Conservation (phyloP, 345 rosid species). For the Citrus trifoliata region DNA sequence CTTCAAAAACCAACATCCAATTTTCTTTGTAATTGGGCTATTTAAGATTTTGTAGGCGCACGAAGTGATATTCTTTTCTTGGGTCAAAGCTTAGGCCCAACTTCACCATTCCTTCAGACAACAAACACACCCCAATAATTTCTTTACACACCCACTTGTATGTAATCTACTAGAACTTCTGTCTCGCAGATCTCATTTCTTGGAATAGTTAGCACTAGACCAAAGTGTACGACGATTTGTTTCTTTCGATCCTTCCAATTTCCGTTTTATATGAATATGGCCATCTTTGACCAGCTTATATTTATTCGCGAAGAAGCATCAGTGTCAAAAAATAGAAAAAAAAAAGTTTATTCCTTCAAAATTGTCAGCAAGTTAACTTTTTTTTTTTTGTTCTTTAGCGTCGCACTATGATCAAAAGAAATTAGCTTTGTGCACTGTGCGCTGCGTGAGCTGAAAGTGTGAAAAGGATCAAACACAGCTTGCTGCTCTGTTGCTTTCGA, state of each 20-base stretch:
- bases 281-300: neutral
- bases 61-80: too few relatives aligned
- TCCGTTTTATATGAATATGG: too few relatives aligned
- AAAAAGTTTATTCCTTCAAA: neutral
- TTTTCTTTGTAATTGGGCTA: too few relatives aligned
- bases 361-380: neutral
- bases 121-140: accelerated
- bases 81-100: too few relatives aligned
- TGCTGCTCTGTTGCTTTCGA: conserved; percentile 18
- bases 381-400: neutral
- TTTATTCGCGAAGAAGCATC: neutral
- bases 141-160: neutral
- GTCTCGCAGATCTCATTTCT: too few relatives aligned
- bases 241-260: too few relatives aligned
- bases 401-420: neutral
- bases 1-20: too few relatives aligned
- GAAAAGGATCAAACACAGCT: neutral
- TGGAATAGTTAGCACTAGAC: too few relatives aligned
- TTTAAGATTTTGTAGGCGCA: too few relatives aligned
- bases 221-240: too few relatives aligned
- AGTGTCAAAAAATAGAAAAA: neutral
- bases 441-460: conserved; percentile 10
- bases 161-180: too few relatives aligned
- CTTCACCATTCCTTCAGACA: neutral
- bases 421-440: neutral